phyloP scores from a whole-genome alignment of 164 flowering plant genomes.

The Houttuynia cordata region DNA sequence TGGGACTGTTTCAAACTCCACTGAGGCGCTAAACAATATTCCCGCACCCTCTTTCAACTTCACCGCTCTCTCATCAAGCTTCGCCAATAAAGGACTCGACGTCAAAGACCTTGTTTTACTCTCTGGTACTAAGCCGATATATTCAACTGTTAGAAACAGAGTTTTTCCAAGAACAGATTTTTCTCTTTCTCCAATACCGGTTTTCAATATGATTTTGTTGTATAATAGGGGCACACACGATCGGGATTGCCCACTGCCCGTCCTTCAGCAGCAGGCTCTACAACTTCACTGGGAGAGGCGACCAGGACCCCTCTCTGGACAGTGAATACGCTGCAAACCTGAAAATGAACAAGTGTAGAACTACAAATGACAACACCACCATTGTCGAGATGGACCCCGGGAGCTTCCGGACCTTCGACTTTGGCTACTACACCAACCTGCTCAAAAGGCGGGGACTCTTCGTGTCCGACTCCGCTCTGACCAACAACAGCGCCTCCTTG shows the following conservation, averaged over 20 bases:
- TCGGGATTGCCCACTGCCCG: constrained; percentile 23
- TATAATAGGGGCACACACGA: constrained; percentile 23
- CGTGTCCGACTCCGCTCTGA: constrained; percentile 50
- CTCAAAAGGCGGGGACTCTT: constrained; percentile 54
- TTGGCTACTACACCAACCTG: constrained; percentile 28
- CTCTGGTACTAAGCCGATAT: constrained; percentile 47
- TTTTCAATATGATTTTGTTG: background rate
- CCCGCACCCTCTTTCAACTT: constrained; percentile 60
- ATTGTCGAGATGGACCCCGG: constrained; percentile 61
- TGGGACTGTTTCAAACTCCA: constrained; percentile 40
- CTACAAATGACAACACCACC: constrained; percentile 23
- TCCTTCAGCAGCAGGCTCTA: constrained; percentile 30
- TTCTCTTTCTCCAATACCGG: too few species aligned
- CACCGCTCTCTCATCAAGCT: constrained; percentile 30
- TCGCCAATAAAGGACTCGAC: constrained; percentile 50
- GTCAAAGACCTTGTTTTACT: constrained; percentile 62
- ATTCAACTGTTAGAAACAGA: too few species aligned
- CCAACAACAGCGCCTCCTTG: constrained; percentile 21
- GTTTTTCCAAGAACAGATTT: too few species aligned
- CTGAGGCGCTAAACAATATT: constrained; percentile 48
- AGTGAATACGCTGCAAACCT: constrained; percentile 26
- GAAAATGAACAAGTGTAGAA: constrained; percentile 26
- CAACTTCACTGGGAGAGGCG: constrained; percentile 53
- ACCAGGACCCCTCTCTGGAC: constrained; percentile 44
- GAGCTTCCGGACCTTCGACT: constrained; percentile 43